Percentiles rank a stretch among this genome's conserved stretches.
These are phyloP conservation scores for Clonostachys sp. DNA, from an alignment of 2,329 filamentous ascomycete genomes.

Conservation along the genomic window DNA sequence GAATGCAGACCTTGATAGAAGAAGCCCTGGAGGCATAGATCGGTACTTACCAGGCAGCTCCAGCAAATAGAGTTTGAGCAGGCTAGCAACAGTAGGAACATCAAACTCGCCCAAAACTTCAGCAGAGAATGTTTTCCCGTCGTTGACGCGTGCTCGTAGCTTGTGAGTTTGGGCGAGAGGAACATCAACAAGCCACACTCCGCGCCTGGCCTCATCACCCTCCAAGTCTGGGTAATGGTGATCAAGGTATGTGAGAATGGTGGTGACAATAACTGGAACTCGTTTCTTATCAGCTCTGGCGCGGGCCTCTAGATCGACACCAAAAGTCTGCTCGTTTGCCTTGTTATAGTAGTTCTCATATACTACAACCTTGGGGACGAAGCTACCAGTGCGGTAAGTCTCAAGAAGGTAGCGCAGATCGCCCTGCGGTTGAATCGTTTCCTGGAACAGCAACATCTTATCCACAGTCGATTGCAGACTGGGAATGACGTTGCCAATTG, in stretches of 20 bases:
- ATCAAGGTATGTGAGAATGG: conserved; percentile 90
- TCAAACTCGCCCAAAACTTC: conserved; percentile 85
- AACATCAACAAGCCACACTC: conserved; percentile 92
- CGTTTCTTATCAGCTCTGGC: conserved; percentile 93
- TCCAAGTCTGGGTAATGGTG: conserved; percentile 97
- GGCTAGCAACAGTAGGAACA: conserved; percentile 86
- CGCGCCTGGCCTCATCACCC: conserved; percentile 86
- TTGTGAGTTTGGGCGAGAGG: conserved; percentile 81
- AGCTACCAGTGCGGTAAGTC: conserved; percentile 93
- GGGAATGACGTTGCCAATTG: conserved; percentile 96
- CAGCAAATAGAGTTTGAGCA: conserved; percentile 89
- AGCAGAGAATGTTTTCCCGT: conserved; percentile 72
- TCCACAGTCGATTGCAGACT: conserved; percentile 93
- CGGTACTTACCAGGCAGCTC: conserved; percentile 79
- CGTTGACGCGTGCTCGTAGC: conserved; percentile 78
- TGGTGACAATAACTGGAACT: conserved; percentile 87
- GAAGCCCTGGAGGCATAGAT: neutral
- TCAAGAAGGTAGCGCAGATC: conserved; percentile 93
- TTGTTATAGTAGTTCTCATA: conserved; percentile 99
- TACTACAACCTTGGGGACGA: conserved; percentile 81
- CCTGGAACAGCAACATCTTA: conserved; percentile 98
- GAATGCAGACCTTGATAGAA: neutral
- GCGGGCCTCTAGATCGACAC: conserved; percentile 93
- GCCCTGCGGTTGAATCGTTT: conserved; percentile 90
- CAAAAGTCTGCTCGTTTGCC: conserved; percentile 95